Conservation (phyloP, 1,284 basidiomycete genomes). For the Trametes sp. region DNA sequence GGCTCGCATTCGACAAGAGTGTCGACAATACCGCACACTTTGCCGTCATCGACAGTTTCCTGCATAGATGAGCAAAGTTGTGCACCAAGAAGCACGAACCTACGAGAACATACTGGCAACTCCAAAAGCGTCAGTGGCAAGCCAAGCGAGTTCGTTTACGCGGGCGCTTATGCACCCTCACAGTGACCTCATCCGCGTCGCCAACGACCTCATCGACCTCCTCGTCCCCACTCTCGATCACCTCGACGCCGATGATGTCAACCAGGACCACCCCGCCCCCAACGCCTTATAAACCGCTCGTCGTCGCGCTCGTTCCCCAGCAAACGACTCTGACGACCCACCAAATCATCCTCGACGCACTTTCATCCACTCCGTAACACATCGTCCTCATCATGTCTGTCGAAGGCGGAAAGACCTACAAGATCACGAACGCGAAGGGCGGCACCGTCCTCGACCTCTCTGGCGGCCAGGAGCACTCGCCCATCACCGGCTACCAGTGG, state of each 20-base stretch:
- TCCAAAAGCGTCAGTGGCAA: neutral
- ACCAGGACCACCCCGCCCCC: neutral
- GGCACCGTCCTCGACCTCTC: constrained; percentile 62
- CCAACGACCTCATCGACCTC: neutral
- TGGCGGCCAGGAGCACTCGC: constrained; percentile 50
- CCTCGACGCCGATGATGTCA: constrained; percentile 19
- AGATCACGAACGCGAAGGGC: constrained; percentile 56
- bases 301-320: neutral
- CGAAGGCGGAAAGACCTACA: constrained; percentile 44
- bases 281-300: constrained; percentile 1
- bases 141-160: neutral
- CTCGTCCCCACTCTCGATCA: constrained; percentile 15
- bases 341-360: neutral
- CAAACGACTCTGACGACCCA: constrained; percentile 1
- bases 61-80: too few relatives aligned
- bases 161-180: neutral
- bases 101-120: neutral
- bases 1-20: too few relatives aligned
- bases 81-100: too few relatives aligned
- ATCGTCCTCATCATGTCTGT: constrained; percentile 23
- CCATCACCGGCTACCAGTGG: constrained; percentile 56
- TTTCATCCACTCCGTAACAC: neutral
- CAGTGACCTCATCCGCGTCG: neutral
- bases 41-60: too few relatives aligned
- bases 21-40: too few relatives aligned